phyloP scores from a whole-genome alignment of 371 early-diverging fungal genomes.

The Lichtheimia ornata region DNA sequence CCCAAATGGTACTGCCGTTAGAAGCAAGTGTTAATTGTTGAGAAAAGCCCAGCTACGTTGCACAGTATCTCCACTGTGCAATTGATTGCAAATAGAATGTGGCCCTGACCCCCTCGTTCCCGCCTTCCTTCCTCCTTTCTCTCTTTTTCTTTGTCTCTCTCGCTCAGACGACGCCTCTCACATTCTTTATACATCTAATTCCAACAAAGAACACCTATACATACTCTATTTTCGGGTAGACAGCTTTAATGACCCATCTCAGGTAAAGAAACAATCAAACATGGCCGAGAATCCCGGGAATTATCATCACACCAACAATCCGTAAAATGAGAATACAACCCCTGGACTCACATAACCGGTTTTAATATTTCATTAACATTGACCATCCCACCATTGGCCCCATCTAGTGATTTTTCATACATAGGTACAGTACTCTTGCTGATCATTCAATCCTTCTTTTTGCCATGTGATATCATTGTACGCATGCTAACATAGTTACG shows the following conservation, averaged over 20 bases:
- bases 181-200: not conserved
- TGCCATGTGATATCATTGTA: not conserved
- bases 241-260: conserved; percentile 34
- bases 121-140: conserved; percentile 4
- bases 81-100: not conserved
- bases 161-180: not conserved
- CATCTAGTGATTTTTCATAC: conserved; percentile 44
- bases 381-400: conserved; percentile 1
- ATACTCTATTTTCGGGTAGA: not conserved
- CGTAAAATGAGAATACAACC: not conserved
- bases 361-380: not conserved
- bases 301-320: not conserved
- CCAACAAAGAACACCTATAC: not conserved
- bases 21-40: not conserved
- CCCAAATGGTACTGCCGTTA: not conserved
- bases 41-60: not conserved
- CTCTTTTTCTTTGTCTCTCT: conserved; percentile 6
- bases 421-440: conserved; percentile 23
- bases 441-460: not conserved
- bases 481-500: not conserved
- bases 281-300: not conserved
- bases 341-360: not conserved
- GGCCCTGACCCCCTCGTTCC: not conserved
- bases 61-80: conserved; percentile 1
- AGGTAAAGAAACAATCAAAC: conserved; percentile 24